These are phyloP conservation scores for Crithidia brevicula DNA, from an alignment of 208 protist species.

Conservation along the genomic window DNA sequence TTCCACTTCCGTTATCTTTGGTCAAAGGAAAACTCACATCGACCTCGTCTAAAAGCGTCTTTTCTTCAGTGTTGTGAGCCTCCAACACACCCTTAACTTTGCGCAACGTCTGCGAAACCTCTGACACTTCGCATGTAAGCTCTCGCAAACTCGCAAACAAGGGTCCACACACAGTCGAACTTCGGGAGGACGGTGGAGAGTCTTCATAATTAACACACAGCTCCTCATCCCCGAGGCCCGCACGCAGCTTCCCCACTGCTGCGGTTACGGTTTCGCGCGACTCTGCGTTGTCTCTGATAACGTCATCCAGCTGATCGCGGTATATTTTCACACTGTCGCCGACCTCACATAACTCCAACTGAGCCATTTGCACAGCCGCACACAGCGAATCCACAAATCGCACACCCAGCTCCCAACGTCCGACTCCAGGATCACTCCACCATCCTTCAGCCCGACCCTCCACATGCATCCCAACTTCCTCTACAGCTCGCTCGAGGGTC, in stretches of 20 bases:
- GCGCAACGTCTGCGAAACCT: conserved; percentile 10
- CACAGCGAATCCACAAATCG: background rate
- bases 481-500: background rate
- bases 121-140: conserved; percentile 12
- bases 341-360: background rate
- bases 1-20: background rate
- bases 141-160: conserved; percentile 17
- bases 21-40: conserved; percentile 11
- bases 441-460: background rate
- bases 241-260: conserved; percentile 17
- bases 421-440: background rate
- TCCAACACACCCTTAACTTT: conserved; percentile 22
- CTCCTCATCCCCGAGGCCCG: conserved; percentile 2
- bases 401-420: background rate
- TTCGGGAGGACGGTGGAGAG: conserved; percentile 7
- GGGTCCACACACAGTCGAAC: conserved; percentile 21
- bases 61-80: conserved; percentile 23
- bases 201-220: background rate
- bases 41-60: background rate
- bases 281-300: conserved; percentile 2
- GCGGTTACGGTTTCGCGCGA: conserved; percentile 8
- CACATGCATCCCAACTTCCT: conserved; percentile 1
- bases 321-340: background rate
- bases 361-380: conserved; percentile 5
- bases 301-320: conserved; percentile 11